Conservation (phyloP, 139 green algal species). For the Zygnema cylindricum region DNA sequence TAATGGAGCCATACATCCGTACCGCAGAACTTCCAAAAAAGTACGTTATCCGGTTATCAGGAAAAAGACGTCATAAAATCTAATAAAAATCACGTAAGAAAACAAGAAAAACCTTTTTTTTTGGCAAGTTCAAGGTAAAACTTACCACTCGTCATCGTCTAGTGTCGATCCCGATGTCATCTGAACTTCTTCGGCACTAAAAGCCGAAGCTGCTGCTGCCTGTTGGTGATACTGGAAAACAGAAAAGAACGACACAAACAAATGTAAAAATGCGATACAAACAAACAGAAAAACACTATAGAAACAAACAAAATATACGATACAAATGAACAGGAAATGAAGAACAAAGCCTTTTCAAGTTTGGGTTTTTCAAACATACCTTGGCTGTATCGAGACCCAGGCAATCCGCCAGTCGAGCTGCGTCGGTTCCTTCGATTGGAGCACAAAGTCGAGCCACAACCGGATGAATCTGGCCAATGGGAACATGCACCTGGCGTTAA, state of each 20-base stretch:
- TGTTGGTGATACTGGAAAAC: constrained; percentile 40
- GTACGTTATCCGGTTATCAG: too few relatives aligned
- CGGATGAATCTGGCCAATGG: constrained; percentile 82
- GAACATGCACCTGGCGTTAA: constrained; percentile 16
- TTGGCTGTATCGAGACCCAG: constrained; percentile 87
- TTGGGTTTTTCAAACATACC: constrained; percentile 54
- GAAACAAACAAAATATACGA: background rate
- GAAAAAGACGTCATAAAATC: too few relatives aligned
- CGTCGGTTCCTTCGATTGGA: constrained; percentile 91
- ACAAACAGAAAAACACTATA: background rate
- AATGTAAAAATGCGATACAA: background rate
- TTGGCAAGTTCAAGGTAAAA: too few relatives aligned
- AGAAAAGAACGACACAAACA: too few relatives aligned
- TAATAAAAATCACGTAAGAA: too few relatives aligned
- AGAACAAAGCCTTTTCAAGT: background rate
- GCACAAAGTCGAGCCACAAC: constrained; percentile 89
- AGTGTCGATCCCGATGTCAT: constrained; percentile 35
- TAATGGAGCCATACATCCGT: too few relatives aligned
- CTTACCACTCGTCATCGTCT: constrained; percentile 59
- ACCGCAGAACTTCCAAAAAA: too few relatives aligned
- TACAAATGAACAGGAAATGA: background rate
- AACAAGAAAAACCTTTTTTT: too few relatives aligned
- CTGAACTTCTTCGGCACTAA: constrained; percentile 37
- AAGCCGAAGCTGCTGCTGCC: background rate
- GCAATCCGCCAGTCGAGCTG: constrained; percentile 86